Evolutionary conservation across 345 rosid species (phyloP).

Genomic region (Lumnitzera racemosa): DNA sequence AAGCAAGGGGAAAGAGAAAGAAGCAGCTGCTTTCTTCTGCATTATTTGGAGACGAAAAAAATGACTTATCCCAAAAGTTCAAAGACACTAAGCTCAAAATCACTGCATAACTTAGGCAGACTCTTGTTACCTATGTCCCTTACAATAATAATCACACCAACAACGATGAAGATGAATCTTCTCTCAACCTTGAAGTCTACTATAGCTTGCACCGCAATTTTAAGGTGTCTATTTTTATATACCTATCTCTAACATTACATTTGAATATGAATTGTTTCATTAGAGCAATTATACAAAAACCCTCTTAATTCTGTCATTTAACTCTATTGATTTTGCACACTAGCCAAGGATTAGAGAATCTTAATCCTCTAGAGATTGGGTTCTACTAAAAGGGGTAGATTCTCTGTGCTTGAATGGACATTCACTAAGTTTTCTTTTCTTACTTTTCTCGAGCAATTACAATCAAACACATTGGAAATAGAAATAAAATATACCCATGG

Average conservation of each 20-base stretch:
- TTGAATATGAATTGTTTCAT: no score
- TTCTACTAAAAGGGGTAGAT: no score
- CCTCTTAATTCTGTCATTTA: no score
- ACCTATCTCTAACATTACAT: neutral
- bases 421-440: no score
- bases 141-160: conserved; percentile 22
- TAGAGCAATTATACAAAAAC: no score
- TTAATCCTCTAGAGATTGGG: no score
- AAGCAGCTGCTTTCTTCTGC: conserved; percentile 70
- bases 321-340: no score
- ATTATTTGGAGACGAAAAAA: conserved; percentile 78
- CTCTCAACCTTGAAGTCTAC: conserved; percentile 89
- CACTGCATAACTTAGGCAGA: conserved; percentile 59
- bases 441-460: no score
- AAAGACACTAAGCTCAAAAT: conserved; percentile 71
- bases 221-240: conserved; percentile 31
- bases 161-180: conserved; percentile 38
- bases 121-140: conserved; percentile 77
- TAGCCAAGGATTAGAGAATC: no score
- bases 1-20: conserved; percentile 24
- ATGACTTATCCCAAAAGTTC: conserved; percentile 49
- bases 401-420: no score
- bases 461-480: no score
- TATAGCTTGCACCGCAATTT: conserved; percentile 93
- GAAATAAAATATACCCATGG: no score